Evolutionary conservation across 495 filamentous ascomycete species (phyloP), one percentile per base, ranked within the genome.

Genomic region (Beverwykella pulmonaria): DNA sequence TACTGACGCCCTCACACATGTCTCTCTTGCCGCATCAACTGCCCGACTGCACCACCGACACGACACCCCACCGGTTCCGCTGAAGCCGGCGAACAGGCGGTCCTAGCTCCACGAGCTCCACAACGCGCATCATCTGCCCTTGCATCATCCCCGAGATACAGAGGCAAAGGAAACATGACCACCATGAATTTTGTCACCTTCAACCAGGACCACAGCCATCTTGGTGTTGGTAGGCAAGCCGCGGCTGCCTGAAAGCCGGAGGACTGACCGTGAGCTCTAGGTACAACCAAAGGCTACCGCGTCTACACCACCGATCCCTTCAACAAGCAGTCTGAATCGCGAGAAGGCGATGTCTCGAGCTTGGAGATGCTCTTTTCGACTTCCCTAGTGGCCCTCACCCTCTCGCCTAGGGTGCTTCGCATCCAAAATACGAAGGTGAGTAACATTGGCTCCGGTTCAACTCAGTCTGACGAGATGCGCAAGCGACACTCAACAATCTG

Each of bases 351-450:
- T 74, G 91, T 97, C 49, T 88, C 92, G 39, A 89, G 97, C 59
- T 86, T 98, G 75, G 95, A 98, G 82, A 97, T 97, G 93, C 87
- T 98, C 63, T 98, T 98, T 75, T 97, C 94, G 46, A 98, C 94
- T 48, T 98, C 94, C n/a, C 83, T 98, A 48, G 93, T 98, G 19
- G 94, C 94, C 36, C 82, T 97, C 19, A 91, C 97, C 61, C 81
- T 93, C 47, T 96, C 93, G 19, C 95, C 94, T 1, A 81, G 94
- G 53, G 89, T 93, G 34, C 82, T 98, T 39, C 88, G 93, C 68
- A 97, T 98, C 65, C 92, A 92, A 68, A 98, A 98, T 79, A 98
- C 95, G 39, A 98, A 98, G 86, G 91, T 92, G 80, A 66, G 83
- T 82, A 61, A 47, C 34, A 34, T 34, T 36, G 27, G 22, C 22